These are phyloP conservation scores for Fusarium caatingaense DNA, from an alignment of 2,329 filamentous ascomycete species.

Conservation along the genomic window DNA sequence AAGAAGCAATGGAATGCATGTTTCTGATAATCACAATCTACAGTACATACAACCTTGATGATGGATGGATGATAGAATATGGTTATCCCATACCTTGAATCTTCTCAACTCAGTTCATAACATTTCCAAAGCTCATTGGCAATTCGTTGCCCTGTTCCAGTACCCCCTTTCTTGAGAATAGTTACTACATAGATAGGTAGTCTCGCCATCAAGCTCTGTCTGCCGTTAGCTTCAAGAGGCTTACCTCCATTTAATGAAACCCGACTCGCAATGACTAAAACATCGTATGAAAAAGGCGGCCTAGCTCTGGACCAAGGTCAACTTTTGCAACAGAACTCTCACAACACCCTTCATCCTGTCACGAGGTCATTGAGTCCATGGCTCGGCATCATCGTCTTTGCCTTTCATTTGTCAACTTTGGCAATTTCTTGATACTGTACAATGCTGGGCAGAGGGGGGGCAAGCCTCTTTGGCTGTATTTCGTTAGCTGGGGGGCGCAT, in stretches of 20 bases:
- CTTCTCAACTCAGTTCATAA: neutral
- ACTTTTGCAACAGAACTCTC: neutral
- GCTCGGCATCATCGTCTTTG: neutral
- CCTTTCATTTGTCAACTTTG: neutral
- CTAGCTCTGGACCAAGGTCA: slow-evolving; percentile 2
- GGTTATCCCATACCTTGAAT: neutral
- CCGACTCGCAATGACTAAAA: slow-evolving; percentile 5
- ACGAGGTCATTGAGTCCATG: neutral
- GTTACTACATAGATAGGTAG: neutral
- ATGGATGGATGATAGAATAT: neutral
- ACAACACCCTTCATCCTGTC: neutral
- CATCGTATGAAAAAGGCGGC: neutral
- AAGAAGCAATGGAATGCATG: neutral
- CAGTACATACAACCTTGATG: neutral
- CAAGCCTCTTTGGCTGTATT: neutral
- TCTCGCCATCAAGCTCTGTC: neutral
- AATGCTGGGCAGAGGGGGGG: neutral
- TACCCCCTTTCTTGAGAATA: slow-evolving; percentile 4
- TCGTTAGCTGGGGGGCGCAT: neutral
- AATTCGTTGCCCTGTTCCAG: neutral
- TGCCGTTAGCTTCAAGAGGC: slow-evolving; percentile 7
- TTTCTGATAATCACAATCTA: neutral
- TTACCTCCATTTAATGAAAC: neutral
- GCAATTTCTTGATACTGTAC: neutral
- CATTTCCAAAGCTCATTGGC: neutral